Evolutionary conservation across 306 rosid species (phyloP), one percentile per base, ranked within the genome.

Genomic region (Astragalus glycyphyllos): DNA sequence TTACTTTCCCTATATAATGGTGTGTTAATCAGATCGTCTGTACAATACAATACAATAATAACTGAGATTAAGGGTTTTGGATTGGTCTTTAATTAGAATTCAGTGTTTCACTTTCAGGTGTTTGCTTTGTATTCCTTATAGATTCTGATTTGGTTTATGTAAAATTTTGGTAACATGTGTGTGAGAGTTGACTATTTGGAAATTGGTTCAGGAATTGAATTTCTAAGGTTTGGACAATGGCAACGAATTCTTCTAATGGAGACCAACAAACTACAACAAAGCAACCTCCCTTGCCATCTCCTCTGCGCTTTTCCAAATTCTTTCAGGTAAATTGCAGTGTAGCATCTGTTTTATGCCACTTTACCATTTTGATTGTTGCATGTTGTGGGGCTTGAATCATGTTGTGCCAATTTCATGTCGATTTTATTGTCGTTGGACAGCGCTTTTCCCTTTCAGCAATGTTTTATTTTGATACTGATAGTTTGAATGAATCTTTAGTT

Each of bases 241-340:
- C 90, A 7, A 69, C 77, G 8, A 85, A 78, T 77, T 75, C 85
- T 35, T 79, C 96, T 42, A 89, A 92, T 79, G 96, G 92, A 59
- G 85, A 73, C 17, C 81, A 48, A 50, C 77, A 84, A 59, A 69
- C 68, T 54, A 76, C 96, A 53, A 32, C 89, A 71, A 92, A 92
- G 80, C 77, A 80, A 75, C 96, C 98, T 62, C 98, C 96, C 34
- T 13, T 17, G 79, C 98, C 98, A 37, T 92, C 98, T 42, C 98
- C 96, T 13, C 61, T 92, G 88, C 89, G 98, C 31, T 86, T 84
- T 82, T 91, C 98, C 68, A 92, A 92, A 70, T 92, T 92, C 75
- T 89, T 84, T 69, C 96, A 92, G 96, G 98, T 92, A 73, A 77
- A 16, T 15, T 58, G 61, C 42, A 7, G 16, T 14, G 1, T 31